phyloP scores from a whole-genome alignment of 495 filamentous ascomycete genomes.

The Aspergillus sparsus region DNA sequence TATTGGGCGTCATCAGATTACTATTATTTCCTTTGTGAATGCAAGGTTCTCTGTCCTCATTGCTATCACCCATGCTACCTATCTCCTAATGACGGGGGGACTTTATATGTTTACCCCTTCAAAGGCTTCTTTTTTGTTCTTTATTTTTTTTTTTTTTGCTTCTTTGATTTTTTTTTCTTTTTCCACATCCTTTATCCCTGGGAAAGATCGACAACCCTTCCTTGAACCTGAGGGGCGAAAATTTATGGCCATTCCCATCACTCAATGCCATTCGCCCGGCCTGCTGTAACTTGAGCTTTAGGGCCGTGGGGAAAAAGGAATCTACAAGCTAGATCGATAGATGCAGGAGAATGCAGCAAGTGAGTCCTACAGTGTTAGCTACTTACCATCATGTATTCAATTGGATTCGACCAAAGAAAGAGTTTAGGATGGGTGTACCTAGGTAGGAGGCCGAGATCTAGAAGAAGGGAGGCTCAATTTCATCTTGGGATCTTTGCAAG shows the following conservation, averaged over 20 bases:
- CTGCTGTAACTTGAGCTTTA: slow-evolving; percentile 9
- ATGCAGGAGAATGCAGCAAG: slow-evolving; percentile 9
- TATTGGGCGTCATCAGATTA: too few species aligned
- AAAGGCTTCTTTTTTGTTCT: too few species aligned
- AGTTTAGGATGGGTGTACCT: not conserved
- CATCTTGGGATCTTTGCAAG: slow-evolving; percentile 5
- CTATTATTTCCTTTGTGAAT: not conserved
- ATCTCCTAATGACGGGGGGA: not conserved
- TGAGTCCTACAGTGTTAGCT: too few species aligned
- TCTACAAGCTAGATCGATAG: not conserved
- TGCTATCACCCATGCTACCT: not conserved
- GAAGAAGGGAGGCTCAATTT: not conserved
- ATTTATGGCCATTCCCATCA: not conserved
- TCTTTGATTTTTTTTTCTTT: too few species aligned
- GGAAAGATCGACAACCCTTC: not conserved
- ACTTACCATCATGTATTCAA: too few species aligned
- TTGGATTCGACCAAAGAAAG: not conserved
- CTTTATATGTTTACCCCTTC: too few species aligned
- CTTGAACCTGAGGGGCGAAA: not conserved
- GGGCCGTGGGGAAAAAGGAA: not conserved
- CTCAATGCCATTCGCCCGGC: slow-evolving; percentile 2
- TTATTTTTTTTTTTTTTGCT: too few species aligned
- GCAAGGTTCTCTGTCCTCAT: not conserved
- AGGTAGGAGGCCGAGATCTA: not conserved
- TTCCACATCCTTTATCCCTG: not conserved